Base-by-base conservation (phyloP, 768 basidiomycete genomes). In the Lenzites betulinus region DNA sequence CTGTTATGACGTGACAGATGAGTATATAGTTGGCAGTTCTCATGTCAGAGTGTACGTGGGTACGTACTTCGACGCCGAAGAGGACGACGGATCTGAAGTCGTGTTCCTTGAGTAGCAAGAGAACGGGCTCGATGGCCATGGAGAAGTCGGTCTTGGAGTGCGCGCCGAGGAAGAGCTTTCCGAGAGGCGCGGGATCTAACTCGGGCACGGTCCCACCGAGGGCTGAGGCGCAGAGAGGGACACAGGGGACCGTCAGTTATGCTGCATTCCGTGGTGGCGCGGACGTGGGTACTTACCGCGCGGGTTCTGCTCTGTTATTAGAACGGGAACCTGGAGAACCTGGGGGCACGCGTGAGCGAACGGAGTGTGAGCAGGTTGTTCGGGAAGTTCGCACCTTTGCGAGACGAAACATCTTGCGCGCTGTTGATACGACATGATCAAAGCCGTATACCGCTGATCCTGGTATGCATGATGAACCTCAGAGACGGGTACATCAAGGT, bases 251-350 rank as follows among this genome's bases (percentile, higher is more conserved):
- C 9, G 57, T 58, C 52, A 58, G 43, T 22, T 12, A 16, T 30
- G n/a, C 35, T 25, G 33, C 30, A n/a, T 13, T 22, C 18, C 42
- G 26, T 28, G 47, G 52, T 50, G 30, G 44, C 46, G 22, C 51
- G 25, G 2, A 39, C 15, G 18, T 9, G 16, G 42, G n/a, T 8
- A 51, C 77, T 47, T 56, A 89, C 92, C 90, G 82, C 77, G 85
- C 2, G 90, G 81, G 68, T 92, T 90, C 74, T 96, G 93, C 62
- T 93, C 93, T 0, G 94, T 95, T 23, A 79, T 83, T n/a, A 95
- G 70, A 11, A 95, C 86, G 43, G 86, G 86, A 47, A 90, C 82
- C 51, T 83, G 78, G 42, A 90, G 78, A 54, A 89, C 74, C 85
- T 89, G 51, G 58, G 18, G 42, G 25, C 16, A 49, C 26, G 46